phyloP scores from a whole-genome alignment of 768 basidiomycete species.

The Pulveroboletus sp. region DNA sequence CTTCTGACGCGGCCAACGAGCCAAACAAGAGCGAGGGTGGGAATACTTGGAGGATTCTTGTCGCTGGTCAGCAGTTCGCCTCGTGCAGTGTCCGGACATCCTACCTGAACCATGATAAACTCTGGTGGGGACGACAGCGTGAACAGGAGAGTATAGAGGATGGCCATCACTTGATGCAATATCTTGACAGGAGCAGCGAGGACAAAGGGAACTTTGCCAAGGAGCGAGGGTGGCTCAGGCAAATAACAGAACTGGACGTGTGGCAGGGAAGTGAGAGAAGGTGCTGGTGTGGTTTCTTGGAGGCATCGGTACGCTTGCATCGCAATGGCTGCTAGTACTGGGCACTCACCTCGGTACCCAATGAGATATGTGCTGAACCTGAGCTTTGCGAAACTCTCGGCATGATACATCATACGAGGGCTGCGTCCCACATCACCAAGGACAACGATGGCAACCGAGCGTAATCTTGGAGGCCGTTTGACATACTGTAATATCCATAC shows the following conservation, averaged over 20 bases:
- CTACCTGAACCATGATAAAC: slow-evolving; percentile 87
- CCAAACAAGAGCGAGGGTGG: slow-evolving; percentile 85
- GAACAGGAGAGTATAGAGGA: slow-evolving; percentile 62
- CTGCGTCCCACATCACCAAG: slow-evolving; percentile 95
- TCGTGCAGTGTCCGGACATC: slow-evolving; percentile 18
- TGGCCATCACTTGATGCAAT: slow-evolving; percentile 57
- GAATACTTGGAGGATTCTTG: slow-evolving; percentile 96
- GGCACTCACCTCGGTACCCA: slow-evolving; percentile 74
- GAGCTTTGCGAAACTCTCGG: slow-evolving; percentile 83
- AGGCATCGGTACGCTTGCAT: not conserved
- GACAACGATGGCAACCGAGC: slow-evolving; percentile 86
- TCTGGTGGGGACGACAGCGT: slow-evolving; percentile 67
- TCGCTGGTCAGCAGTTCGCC: not conserved
- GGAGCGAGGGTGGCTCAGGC: slow-evolving; percentile 53
- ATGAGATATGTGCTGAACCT: slow-evolving; percentile 78
- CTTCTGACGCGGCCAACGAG: slow-evolving; percentile 64
- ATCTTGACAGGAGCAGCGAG: slow-evolving; percentile 83
- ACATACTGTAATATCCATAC: slow-evolving; percentile 17
- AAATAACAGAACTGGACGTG: slow-evolving; percentile 68
- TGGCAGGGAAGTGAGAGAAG: slow-evolving; percentile 66
- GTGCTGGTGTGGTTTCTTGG: slow-evolving; percentile 73
- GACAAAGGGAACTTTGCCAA: slow-evolving; percentile 59
- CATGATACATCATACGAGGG: slow-evolving; percentile 99
- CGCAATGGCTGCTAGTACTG: not conserved
- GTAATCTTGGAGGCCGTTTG: slow-evolving; percentile 35